These are phyloP conservation scores for Cyclospora cayetanensis DNA, from an alignment of 169 alveolate species.

Conservation along the genomic window DNA sequence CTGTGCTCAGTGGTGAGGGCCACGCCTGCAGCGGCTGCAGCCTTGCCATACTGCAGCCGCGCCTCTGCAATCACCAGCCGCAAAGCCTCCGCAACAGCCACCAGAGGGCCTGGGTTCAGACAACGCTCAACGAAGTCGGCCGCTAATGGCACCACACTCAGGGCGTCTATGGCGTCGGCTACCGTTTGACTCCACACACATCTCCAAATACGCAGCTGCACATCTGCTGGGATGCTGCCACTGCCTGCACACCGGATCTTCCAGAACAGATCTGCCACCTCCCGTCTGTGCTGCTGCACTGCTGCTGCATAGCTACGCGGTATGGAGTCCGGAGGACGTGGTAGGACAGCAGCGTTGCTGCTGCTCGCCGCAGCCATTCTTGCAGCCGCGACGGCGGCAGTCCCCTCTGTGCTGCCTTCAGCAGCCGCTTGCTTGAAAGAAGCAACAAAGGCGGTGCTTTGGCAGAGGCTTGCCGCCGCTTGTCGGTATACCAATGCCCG, in stretches of 20 bases:
- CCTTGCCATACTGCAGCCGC: not conserved
- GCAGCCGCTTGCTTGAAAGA: slow-evolving; percentile 26
- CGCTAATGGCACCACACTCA: slow-evolving; percentile 30
- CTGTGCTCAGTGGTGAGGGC: not conserved
- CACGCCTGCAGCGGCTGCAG: slow-evolving; percentile 1
- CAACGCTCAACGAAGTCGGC: not conserved
- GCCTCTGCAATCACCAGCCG: not conserved
- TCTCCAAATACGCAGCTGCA: slow-evolving; percentile 32
- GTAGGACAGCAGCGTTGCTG: not conserved
- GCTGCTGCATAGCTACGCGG: not conserved
- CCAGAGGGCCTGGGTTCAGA: slow-evolving; percentile 24
- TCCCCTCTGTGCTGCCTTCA: not conserved
- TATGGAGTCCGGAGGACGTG: not conserved
- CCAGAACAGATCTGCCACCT: slow-evolving; percentile 36
- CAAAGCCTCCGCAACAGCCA: slow-evolving; percentile 51
- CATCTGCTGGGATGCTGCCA: slow-evolving; percentile 6
- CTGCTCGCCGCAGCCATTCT: not conserved
- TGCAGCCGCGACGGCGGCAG: slow-evolving; percentile 4
- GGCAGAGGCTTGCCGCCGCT: slow-evolving; percentile 26
- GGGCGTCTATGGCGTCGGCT: not conserved
- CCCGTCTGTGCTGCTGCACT: not conserved
- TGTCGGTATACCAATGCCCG: not conserved
- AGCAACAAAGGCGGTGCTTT: slow-evolving; percentile 20
- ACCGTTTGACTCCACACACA: not conserved
- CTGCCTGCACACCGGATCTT: slow-evolving; percentile 61